A percentile compares a stretch with the other conserved stretches of the same genome.
These are phyloP conservation scores for Ambrosiella beaveri DNA, from an alignment of 2,329 filamentous ascomycete genomes.

Conservation along the genomic window DNA sequence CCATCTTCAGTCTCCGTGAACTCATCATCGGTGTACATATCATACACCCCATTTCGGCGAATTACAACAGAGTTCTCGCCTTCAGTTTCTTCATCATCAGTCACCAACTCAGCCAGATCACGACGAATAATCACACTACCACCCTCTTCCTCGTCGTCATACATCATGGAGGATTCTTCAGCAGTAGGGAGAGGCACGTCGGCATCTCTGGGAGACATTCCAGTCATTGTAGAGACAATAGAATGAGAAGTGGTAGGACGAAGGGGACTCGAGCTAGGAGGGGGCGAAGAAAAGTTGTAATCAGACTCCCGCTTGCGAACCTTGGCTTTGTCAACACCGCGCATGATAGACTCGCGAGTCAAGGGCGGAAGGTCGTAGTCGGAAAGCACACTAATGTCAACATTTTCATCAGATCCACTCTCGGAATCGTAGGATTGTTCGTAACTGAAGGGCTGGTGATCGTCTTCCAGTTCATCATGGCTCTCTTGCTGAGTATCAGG, in stretches of 20 bases:
- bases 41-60: conserved; percentile 10
- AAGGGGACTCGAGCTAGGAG: conserved; percentile 40
- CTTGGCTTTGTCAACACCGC: conserved; percentile 58
- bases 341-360: conserved; percentile 82
- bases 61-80: conserved; percentile 11
- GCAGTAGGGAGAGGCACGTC: conserved; percentile 81
- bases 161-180: conserved; percentile 44
- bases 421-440: conserved; percentile 6
- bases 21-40: conserved; percentile 24
- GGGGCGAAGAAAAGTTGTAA: conserved; percentile 45
- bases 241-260: conserved; percentile 25
- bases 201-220: conserved; percentile 45
- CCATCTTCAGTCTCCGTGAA: conserved; percentile 32
- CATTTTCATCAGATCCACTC: conserved; percentile 17
- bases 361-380: conserved; percentile 59
- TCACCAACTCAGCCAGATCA: conserved; percentile 37
- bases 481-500: background rate
- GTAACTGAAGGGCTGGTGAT: conserved; percentile 5
- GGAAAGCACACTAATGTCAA: conserved; percentile 40
- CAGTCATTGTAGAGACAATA: conserved; percentile 13
- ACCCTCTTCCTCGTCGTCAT: conserved; percentile 36
- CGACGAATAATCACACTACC: conserved; percentile 51
- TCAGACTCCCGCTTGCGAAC: conserved; percentile 40
- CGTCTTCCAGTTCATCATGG: conserved; percentile 1
- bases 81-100: conserved; percentile 25